phyloP scores from a whole-genome alignment of 257 asterid genomes.

The Nicotiana sylvestris region DNA sequence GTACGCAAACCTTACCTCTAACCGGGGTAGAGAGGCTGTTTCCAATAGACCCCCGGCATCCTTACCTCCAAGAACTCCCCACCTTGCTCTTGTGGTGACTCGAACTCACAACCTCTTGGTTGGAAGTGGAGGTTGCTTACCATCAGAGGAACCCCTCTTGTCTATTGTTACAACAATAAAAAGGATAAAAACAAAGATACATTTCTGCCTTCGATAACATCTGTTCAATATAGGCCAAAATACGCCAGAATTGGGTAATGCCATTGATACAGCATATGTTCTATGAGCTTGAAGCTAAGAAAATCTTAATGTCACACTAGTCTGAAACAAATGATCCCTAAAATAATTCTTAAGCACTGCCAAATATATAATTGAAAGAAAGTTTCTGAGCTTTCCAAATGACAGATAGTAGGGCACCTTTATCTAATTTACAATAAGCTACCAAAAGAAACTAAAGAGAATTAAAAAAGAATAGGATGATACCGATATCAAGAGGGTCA shows the following conservation, averaged over 20 bases:
- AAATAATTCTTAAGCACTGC: not conserved
- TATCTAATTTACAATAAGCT: not conserved
- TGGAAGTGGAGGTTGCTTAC: too few species aligned
- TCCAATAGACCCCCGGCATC: too few species aligned
- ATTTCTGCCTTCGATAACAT: not conserved
- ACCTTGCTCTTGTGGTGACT: too few species aligned
- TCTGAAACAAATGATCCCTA: not conserved
- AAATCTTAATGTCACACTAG: not conserved
- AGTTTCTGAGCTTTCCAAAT: not conserved
- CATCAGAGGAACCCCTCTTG: too few species aligned
- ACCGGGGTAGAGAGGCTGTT: too few species aligned
- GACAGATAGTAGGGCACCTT: not conserved
- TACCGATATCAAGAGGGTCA: constrained; percentile 98
- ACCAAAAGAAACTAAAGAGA: not conserved
- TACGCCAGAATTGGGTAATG: not conserved
- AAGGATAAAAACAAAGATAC: not conserved
- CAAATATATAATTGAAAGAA: not conserved
- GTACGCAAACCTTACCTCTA: too few species aligned
- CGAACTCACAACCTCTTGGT: too few species aligned
- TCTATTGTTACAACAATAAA: not conserved
- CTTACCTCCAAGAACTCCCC: too few species aligned
- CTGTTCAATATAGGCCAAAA: not conserved
- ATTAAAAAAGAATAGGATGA: constrained; percentile 16
- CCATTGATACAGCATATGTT: not conserved
- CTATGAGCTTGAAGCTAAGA: not conserved